These are phyloP conservation scores for Chaetomium globosum DNA, from an alignment of 2,329 filamentous ascomycete genomes.

Conservation along the genomic window DNA sequence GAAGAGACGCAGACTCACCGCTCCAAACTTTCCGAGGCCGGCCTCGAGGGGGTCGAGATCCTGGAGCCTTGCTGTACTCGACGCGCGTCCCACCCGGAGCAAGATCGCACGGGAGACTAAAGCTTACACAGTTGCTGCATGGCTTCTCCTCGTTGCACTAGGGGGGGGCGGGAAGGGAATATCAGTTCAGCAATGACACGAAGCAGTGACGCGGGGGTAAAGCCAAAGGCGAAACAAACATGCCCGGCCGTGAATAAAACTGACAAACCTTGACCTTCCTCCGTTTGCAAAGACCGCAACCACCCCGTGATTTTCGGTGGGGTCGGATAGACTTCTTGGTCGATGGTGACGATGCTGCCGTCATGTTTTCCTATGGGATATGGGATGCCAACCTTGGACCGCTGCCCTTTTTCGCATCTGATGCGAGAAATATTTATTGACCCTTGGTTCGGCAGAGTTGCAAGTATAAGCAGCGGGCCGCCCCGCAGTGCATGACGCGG, in stretches of 20 bases:
- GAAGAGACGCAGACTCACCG: background rate
- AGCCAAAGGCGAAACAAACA: background rate
- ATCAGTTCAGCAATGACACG: background rate
- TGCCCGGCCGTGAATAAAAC: background rate
- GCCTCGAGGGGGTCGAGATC: background rate
- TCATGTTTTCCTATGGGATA: background rate
- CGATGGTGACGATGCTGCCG: constrained; percentile 6
- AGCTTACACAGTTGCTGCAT: constrained; percentile 15
- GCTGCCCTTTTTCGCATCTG: constrained; percentile 9
- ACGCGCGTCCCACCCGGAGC: background rate
- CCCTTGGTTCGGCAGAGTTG: background rate
- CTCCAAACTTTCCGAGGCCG: constrained; percentile 14
- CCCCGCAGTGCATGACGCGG: constrained; percentile 8
- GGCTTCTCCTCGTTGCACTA: constrained; percentile 19
- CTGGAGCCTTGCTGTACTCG: background rate
- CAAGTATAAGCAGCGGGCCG: background rate
- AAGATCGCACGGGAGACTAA: constrained; percentile 14
- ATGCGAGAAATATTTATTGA: constrained; percentile 11
- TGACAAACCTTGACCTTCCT: constrained; percentile 19
- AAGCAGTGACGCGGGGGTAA: background rate
- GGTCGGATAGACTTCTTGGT: constrained; percentile 14
- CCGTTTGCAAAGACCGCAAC: constrained; percentile 17
- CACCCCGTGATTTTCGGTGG: constrained; percentile 16
- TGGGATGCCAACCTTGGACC: background rate
- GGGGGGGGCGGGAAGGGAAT: background rate